Evolutionary conservation across 345 rosid genomes (phyloP), one percentile per base, ranked within the genome.

Genomic region (Microcos paniculata): DNA sequence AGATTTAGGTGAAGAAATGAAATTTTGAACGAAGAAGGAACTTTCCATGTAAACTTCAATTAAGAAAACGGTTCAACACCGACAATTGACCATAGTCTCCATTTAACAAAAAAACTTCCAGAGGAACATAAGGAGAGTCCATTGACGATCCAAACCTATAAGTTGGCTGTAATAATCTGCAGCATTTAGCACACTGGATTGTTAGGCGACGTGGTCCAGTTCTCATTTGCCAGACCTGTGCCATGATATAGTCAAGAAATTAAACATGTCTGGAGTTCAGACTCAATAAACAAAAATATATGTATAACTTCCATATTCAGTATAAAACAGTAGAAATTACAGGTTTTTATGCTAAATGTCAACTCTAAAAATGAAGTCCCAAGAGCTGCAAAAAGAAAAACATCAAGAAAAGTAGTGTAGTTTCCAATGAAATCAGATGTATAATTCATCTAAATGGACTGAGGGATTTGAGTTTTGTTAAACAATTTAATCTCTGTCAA

Each of bases 151-250:
- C 97, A 80, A 93, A 92, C 82, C 94, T 87, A 83, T 93, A 91
- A 0, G 94, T 81, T 33, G 98, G 99, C 77, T 96, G 99, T 82
- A 96, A 73, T 68, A 96, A 70, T 82, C 81, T 90, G 88, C 94
- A 87, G 26, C 98, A 95, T 82, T 84, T 90, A 0, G 86, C 80
- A 42, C 99, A 96, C 43, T 86, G 87, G 76, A 96, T 82, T 2
- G 95, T 84, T 73, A 90, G 74, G 70, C 93, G 87, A 15, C 99
- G 94, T 0, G 93, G 91, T 24, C 99, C 99, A 0, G 97, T 93
- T 80, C 99, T 96, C 98, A 96, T 96, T 81, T 96, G 90, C 99
- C 99, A 96, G n/a, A 96, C 94, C 99, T 96, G 91, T 69, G 89
- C 72, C 72, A 77, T 38, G 16, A 67, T 70, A 57, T 28, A 48